Evolutionary conservation across 495 filamentous ascomycete species (phyloP).

Genomic region (Gamarada debralockiae): DNA sequence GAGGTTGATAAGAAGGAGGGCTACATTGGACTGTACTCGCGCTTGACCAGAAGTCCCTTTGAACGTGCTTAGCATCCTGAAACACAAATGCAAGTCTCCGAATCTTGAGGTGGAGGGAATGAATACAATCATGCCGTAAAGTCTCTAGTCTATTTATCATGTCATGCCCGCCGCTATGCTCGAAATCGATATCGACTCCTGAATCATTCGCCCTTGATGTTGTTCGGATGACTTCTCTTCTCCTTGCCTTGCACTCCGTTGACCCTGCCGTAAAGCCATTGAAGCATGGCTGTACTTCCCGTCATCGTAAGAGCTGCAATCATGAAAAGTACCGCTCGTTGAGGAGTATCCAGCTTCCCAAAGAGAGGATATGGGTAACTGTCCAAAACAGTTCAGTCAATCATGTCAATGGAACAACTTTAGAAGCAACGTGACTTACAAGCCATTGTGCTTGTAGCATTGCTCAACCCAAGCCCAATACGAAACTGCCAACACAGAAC

Average conservation of each 20-base stretch:
- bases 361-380: slow-evolving; percentile 91
- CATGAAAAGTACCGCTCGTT: slow-evolving; percentile 65
- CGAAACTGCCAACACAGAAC: slow-evolving; percentile 58
- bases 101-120: too few relatives aligned
- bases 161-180: not conserved
- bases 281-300: slow-evolving; percentile 58
- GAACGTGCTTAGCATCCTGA: too few relatives aligned
- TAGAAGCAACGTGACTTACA: slow-evolving; percentile 37
- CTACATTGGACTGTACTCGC: too few relatives aligned
- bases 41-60: too few relatives aligned
- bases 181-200: not conserved
- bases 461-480: slow-evolving; percentile 91
- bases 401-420: not conserved
- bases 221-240: slow-evolving; percentile 22
- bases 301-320: slow-evolving; percentile 70
- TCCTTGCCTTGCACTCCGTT: slow-evolving; percentile 56
- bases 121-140: too few relatives aligned
- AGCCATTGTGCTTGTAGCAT: slow-evolving; percentile 73
- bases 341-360: slow-evolving; percentile 51
- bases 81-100: too few relatives aligned
- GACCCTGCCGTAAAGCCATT: slow-evolving; percentile 61
- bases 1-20: too few relatives aligned
- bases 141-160: too few relatives aligned
- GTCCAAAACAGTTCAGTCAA: slow-evolving; percentile 20
- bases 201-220: slow-evolving; percentile 24